Percentiles rank a stretch among this genome's conserved stretches.
phyloP scores from a whole-genome alignment of 345 rosid genomes.

The Corchorus olitorius region DNA sequence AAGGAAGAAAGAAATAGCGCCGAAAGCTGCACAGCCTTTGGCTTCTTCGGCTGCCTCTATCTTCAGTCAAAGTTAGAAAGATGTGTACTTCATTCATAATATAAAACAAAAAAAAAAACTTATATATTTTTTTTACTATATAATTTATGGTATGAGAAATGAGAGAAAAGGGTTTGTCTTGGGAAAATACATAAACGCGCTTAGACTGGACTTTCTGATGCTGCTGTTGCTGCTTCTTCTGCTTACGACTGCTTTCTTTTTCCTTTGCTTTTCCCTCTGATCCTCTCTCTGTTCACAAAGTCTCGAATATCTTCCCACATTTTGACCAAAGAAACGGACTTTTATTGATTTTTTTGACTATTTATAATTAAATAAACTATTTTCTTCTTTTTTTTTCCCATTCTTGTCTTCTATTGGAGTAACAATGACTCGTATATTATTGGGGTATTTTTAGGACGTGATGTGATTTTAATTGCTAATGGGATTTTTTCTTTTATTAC shows the following conservation, averaged over 20 bases:
- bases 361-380: too few species aligned
- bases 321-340: slow-evolving; percentile 14
- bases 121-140: not conserved
- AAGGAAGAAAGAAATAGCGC: slow-evolving; percentile 34
- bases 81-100: not conserved
- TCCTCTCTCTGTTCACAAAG: slow-evolving; percentile 2
- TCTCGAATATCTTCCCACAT: slow-evolving; percentile 20
- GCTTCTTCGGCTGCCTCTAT: slow-evolving; percentile 15
- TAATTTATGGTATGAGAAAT: not conserved
- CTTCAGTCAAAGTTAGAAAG: slow-evolving; percentile 36
- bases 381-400: not conserved
- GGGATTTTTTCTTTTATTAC: too few species aligned
- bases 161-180: slow-evolving; percentile 9
- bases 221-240: not conserved
- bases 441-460: too few species aligned
- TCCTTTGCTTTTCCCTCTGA: slow-evolving; percentile 9
- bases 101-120: not conserved
- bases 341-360: not conserved
- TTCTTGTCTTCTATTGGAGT: too few species aligned
- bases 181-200: slow-evolving; percentile 30
- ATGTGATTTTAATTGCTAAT: too few species aligned
- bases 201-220: slow-evolving; percentile 18
- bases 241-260: slow-evolving; percentile 8
- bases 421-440: too few species aligned
- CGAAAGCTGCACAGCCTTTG: slow-evolving; percentile 45